Evolutionary conservation across 1,284 basidiomycete species (phyloP).

Genomic region (Schizophyllum commune): DNA sequence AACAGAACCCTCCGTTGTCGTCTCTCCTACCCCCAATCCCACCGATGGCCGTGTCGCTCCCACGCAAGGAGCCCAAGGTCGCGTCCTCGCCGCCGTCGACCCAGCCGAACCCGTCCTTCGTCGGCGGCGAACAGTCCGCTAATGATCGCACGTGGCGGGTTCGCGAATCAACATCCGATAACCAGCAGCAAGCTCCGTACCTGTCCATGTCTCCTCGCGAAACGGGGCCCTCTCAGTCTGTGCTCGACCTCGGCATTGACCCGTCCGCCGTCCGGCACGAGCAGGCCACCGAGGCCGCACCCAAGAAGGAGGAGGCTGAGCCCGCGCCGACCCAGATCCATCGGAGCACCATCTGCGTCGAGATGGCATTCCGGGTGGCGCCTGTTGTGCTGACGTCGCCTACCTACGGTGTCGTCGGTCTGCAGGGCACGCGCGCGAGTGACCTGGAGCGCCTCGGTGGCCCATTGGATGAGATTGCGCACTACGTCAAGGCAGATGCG

Average conservation of each 20-base stretch:
- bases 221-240: background rate
- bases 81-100: background rate
- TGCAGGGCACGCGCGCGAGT: background rate
- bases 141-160: background rate
- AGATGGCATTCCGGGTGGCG: background rate
- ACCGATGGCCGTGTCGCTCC: background rate
- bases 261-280: background rate
- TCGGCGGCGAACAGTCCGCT: background rate
- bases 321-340: background rate
- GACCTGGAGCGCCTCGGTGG: background rate
- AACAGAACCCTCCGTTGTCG: background rate
- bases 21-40: background rate
- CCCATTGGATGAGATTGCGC: background rate
- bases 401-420: background rate
- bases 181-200: background rate
- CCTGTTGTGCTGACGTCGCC: background rate
- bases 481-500: background rate
- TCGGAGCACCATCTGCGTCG: background rate
- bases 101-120: background rate
- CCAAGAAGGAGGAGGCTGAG: background rate
- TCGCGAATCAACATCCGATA: background rate
- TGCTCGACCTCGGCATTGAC: too few relatives aligned
- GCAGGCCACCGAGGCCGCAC: background rate
- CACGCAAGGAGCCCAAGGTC: background rate
- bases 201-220: background rate